Conservation (phyloP, 2,329 filamentous ascomycete genomes). For the Penicillium vulpinum region DNA sequence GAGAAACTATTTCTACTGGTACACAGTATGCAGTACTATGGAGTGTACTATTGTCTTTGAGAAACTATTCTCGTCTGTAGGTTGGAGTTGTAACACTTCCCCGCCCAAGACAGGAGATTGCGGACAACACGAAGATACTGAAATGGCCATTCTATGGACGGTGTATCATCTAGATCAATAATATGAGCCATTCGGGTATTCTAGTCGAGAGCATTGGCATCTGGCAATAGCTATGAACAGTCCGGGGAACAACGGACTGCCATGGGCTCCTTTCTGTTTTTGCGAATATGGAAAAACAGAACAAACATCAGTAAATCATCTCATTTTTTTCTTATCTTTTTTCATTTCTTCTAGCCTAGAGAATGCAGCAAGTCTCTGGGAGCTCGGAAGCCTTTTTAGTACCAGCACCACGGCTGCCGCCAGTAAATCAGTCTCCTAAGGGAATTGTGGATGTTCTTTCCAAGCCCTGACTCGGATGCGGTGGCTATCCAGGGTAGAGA, state of each 20-base stretch:
- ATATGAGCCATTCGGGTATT: constrained; percentile 18
- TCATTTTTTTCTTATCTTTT: neutral
- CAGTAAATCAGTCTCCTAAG: neutral
- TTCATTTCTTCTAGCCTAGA: neutral
- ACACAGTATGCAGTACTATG: too few relatives aligned
- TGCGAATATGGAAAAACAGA: too few relatives aligned
- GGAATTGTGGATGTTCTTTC: neutral
- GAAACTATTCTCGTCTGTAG: too few relatives aligned
- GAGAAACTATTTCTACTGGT: too few relatives aligned
- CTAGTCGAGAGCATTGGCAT: constrained; percentile 20
- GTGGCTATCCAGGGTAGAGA: constrained; percentile 9
- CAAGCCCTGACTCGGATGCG: constrained; percentile 1
- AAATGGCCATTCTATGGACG: constrained; percentile 20
- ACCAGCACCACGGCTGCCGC: neutral
- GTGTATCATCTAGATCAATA: constrained; percentile 15
- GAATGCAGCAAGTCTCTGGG: neutral
- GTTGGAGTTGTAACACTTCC: too few relatives aligned
- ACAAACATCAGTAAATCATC: neutral
- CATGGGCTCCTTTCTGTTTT: neutral
- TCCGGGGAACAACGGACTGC: neutral
- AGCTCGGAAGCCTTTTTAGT: neutral
- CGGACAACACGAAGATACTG: constrained; percentile 11
- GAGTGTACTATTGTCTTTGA: too few relatives aligned
- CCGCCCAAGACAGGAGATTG: too few relatives aligned
- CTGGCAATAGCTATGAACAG: constrained; percentile 1